These are phyloP conservation scores for Phytophthora hibernalis DNA, from an alignment of 352 stramenopile species.

Conservation along the genomic window DNA sequence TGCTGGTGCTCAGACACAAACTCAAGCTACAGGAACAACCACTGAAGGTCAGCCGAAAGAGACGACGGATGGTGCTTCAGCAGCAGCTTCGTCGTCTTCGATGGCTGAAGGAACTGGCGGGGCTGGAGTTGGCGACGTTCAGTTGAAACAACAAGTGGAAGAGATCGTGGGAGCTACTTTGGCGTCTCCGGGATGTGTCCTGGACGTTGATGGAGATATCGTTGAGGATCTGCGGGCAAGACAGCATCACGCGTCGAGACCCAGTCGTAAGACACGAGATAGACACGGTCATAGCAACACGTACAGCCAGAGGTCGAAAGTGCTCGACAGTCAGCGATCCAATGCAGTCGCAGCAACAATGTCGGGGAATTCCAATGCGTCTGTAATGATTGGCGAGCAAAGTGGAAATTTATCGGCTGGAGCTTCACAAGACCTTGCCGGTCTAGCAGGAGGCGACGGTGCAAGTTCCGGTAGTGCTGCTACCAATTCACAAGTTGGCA, in stretches of 20 bases:
- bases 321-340: constrained; percentile 52
- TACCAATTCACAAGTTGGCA: constrained; percentile 50
- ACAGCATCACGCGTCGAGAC: constrained; percentile 45
- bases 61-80: constrained; percentile 4
- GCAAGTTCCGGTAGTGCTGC: constrained; percentile 43
- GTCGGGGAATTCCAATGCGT: constrained; percentile 53
- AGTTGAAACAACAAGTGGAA: constrained; percentile 78
- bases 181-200: constrained; percentile 76
- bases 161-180: constrained; percentile 81
- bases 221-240: constrained; percentile 69
- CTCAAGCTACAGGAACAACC: constrained; percentile 15
- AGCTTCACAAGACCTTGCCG: constrained; percentile 53
- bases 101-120: constrained; percentile 19
- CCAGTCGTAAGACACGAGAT: constrained; percentile 26
- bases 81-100: constrained; percentile 11
- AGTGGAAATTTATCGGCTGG: constrained; percentile 62
- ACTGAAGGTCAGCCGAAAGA: constrained; percentile 30
- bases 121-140: constrained; percentile 52
- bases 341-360: constrained; percentile 26
- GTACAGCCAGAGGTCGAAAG: constrained; percentile 56
- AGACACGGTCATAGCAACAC: constrained; percentile 26
- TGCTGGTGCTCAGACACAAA: constrained; percentile 8
- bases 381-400: constrained; percentile 46
- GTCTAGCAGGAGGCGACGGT: constrained; percentile 26
- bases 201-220: constrained; percentile 84